phyloP scores from a whole-genome alignment of 2,329 filamentous ascomycete species.

The Neopestalotiopsis rosae region DNA sequence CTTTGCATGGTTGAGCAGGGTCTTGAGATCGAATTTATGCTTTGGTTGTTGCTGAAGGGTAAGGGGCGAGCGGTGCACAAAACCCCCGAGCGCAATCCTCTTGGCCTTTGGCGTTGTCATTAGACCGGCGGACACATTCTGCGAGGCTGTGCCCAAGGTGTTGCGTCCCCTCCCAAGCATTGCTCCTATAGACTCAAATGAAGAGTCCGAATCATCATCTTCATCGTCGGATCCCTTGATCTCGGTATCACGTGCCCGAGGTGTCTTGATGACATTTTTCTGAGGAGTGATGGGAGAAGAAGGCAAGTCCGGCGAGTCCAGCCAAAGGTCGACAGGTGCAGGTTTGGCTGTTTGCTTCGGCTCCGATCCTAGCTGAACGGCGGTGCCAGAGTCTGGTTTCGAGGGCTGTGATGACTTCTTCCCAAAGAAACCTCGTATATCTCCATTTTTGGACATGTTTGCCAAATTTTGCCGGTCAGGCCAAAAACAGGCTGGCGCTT shows the following conservation, averaged over 20 bases:
- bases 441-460: conserved; percentile 25
- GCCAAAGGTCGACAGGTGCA: neutral
- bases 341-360: neutral
- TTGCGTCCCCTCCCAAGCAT: conserved; percentile 41
- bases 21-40: conserved; percentile 69
- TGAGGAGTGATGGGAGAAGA: conserved; percentile 36
- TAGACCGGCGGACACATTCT: conserved; percentile 23
- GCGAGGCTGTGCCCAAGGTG: conserved; percentile 21
- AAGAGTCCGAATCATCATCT: conserved; percentile 62
- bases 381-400: conserved; percentile 19
- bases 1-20: conserved; percentile 63
- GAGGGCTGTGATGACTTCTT: conserved; percentile 22
- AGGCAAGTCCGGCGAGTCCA: conserved; percentile 27
- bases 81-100: conserved; percentile 43
- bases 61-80: conserved; percentile 51
- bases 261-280: conserved; percentile 29
- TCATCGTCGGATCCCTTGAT: conserved; percentile 77
- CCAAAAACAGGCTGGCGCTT: neutral
- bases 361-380: neutral
- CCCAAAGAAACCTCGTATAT: conserved; percentile 38
- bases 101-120: conserved; percentile 53
- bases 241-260: conserved; percentile 55
- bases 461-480: neutral
- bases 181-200: conserved; percentile 59
- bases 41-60: conserved; percentile 49